Evolutionary conservation across 352 stramenopile species (phyloP).

Genomic region (Globisporangium alternatum): DNA sequence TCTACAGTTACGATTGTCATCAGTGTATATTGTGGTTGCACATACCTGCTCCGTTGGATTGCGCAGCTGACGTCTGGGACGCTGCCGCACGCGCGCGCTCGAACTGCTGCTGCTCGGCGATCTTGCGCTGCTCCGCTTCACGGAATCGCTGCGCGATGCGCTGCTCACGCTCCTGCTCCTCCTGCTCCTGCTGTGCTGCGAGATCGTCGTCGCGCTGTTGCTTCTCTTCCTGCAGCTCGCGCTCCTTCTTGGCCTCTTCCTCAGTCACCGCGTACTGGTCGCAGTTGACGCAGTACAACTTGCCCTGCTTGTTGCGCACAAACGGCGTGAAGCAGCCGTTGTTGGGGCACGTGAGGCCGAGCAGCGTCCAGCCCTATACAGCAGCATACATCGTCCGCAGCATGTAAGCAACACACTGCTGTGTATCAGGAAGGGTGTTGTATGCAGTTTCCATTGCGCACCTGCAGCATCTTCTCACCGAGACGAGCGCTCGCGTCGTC

Average conservation of each 20-base stretch:
- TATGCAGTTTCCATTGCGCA: slow-evolving; percentile 12
- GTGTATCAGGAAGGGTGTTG: too few species aligned
- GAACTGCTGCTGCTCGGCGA: slow-evolving; percentile 26
- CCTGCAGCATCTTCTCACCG: slow-evolving; percentile 81
- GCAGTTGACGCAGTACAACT: slow-evolving; percentile 81
- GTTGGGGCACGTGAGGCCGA: slow-evolving; percentile 60
- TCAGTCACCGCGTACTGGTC: slow-evolving; percentile 73
- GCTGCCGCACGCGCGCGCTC: slow-evolving; percentile 12
- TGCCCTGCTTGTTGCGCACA: slow-evolving; percentile 72
- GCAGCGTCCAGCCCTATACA: slow-evolving; percentile 72
- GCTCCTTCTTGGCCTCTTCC: slow-evolving; percentile 59
- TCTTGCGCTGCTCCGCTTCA: slow-evolving; percentile 58
- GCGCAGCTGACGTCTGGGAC: neutral
- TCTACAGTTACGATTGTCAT: too few species aligned
- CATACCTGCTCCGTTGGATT: slow-evolving; percentile 27
- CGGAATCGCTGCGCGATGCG: slow-evolving; percentile 65
- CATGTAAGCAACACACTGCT: neutral
- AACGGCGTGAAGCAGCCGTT: slow-evolving; percentile 77
- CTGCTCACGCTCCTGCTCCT: slow-evolving; percentile 32
- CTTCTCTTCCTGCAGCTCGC: slow-evolving; percentile 36
- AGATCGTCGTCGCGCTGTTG: slow-evolving; percentile 42
- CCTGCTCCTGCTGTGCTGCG: slow-evolving; percentile 32
- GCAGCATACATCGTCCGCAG: neutral
- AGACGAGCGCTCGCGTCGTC: slow-evolving; percentile 74
- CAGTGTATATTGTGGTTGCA: neutral